These are phyloP conservation scores for Sechiopsis laciniata DNA, from an alignment of 306 rosid genomes.

Conservation along the genomic window DNA sequence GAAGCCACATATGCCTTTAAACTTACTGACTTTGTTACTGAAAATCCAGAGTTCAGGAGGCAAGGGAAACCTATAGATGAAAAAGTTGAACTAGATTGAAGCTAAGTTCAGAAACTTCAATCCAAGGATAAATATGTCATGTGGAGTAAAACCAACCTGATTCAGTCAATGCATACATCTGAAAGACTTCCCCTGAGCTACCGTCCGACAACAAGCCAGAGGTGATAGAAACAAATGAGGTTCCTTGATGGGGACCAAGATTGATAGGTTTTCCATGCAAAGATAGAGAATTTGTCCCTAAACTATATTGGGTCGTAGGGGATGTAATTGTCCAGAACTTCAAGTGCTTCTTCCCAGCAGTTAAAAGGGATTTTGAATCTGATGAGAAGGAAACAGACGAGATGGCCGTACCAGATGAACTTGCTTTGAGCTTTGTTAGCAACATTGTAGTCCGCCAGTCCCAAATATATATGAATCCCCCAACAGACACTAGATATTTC, in stretches of 20 bases:
- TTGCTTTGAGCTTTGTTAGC: conserved; percentile 58
- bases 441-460: conserved; percentile 51
- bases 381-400: conserved; percentile 61
- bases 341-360: conserved; percentile 75
- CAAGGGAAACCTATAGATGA: conserved; percentile 47
- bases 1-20: conserved; percentile 38
- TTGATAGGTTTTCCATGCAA: conserved; percentile 52
- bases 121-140: conserved; percentile 18
- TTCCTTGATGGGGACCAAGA: conserved; percentile 54
- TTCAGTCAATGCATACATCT: conserved; percentile 54
- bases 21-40: conserved; percentile 47
- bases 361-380: conserved; percentile 54
- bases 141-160: conserved; percentile 52
- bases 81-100: conserved; percentile 20
- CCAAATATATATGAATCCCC: conserved; percentile 63
- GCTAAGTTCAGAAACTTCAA: conserved; percentile 25
- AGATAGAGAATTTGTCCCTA: conserved; percentile 32
- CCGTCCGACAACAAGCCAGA: conserved; percentile 29
- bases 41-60: conserved; percentile 48
- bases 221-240: conserved; percentile 49
- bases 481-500: conserved; percentile 62
- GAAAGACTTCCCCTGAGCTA: conserved; percentile 33
- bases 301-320: conserved; percentile 40
- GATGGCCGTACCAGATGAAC: conserved; percentile 52
- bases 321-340: conserved; percentile 65